Base-by-base conservation (phyloP, 208 protist species). In the Crithidia fasciculata region DNA sequence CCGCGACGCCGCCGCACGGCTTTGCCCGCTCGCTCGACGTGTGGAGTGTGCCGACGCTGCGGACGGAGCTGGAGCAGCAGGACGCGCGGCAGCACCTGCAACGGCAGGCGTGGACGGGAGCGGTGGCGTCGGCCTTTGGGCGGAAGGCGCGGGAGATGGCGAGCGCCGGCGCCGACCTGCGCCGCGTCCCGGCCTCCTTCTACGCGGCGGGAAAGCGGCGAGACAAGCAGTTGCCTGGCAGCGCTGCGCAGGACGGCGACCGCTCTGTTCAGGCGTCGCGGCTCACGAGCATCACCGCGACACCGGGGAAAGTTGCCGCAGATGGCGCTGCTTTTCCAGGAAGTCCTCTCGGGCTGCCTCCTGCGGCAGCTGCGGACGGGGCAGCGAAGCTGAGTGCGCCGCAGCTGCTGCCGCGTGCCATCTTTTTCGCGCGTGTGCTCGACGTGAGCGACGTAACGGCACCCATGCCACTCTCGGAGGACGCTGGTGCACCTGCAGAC, bases 351-450 rank as follows among this genome's bases (percentile, higher is more conserved):
- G 40, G 13, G 57, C 39, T 37, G 4, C 45, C 45, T 41, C 12
- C 16, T 43, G 8, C 49, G 16, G 39, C 41, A 10, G 0, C 41
- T 15, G 18, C 60, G 9, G 50, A 59, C 19, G 52, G 5, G 18
- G 37, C 40, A n/a, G 12, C 13, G 2, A 57, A 47, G 53, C n/a
- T 15, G 12, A 55, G 56, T n/a, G 13, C 18, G 4, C 2, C 55
- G 12, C 56, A 45, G 12, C 55, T 37, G 28, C 84, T 93, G 12
- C 91, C 91, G 37, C 86, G 87, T 13, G 91, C 85, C 41, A 80
- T 95, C 40, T 92, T 92, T 68, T 93, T 92, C 50, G 44, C 71
- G 37, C 86, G 80, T 13, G 80, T 68, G n/a, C 74, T 83, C 43
- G 84, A 89, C 52, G 76, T 91, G 36, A 83, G 74, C 55, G 76